Conservation (phyloP, 202 grass and related monocot genomes). For the Zoysia matrella region DNA sequence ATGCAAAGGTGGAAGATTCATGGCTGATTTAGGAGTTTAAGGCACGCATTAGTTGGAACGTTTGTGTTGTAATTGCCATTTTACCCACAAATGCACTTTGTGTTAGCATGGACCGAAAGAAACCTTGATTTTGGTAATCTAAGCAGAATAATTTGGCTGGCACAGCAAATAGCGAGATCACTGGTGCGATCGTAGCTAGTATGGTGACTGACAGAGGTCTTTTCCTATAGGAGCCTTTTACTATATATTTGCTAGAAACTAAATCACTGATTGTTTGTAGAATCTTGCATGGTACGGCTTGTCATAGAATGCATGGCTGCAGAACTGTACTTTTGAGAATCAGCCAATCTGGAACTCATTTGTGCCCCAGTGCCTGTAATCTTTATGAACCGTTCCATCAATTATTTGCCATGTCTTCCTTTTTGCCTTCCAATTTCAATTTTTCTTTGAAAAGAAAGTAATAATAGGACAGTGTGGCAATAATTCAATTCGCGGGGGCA, state of each 20-base stretch:
- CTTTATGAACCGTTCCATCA: not conserved
- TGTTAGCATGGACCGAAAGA: not conserved
- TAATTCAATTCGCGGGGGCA: not conserved
- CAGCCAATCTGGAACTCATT: not conserved
- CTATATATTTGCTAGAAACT: too few species aligned
- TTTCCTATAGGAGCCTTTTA: not conserved
- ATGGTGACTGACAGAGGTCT: not conserved
- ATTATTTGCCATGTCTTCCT: not conserved
- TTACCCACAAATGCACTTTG: not conserved
- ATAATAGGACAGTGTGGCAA: not conserved
- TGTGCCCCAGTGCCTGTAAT: not conserved
- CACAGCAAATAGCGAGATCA: not conserved
- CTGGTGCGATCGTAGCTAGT: not conserved
- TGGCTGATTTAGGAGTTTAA: not conserved
- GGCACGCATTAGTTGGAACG: constrained; percentile 24
- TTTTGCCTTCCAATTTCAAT: not conserved
- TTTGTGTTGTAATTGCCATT: not conserved
- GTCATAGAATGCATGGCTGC: not conserved
- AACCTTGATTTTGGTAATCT: not conserved
- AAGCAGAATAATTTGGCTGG: not conserved
- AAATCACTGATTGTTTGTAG: not conserved
- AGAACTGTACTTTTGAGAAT: too few species aligned
- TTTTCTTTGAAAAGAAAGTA: not conserved
- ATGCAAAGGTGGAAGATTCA: constrained; percentile 2
- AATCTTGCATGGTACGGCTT: not conserved